These are phyloP conservation scores for Gossypium raimondii DNA, from an alignment of 345 rosid species.

Conservation along the genomic window DNA sequence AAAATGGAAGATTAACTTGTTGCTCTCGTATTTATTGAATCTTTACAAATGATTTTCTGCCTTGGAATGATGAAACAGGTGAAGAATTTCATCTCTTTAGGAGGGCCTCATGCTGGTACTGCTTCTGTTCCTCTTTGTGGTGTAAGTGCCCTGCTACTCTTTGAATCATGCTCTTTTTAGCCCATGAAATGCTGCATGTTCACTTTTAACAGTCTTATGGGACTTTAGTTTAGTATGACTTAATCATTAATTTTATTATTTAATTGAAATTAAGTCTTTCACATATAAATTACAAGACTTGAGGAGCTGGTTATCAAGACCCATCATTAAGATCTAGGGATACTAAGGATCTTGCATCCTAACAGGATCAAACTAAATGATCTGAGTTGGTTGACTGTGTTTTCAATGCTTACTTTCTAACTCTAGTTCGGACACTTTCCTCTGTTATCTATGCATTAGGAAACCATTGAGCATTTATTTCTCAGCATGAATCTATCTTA, in stretches of 20 bases:
- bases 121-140: slow-evolving; percentile 96
- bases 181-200: too few relatives aligned
- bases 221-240: neutral
- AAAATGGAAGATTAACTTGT: neutral
- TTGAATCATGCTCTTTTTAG: too few relatives aligned
- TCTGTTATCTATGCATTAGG: neutral
- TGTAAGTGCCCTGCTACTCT: slow-evolving; percentile 44
- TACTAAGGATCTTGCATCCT: neutral
- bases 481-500: neutral
- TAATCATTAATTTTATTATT: neutral
- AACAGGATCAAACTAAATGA: neutral
- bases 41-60: slow-evolving; percentile 7
- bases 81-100: slow-evolving; percentile 74
- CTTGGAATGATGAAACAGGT: slow-evolving; percentile 44
- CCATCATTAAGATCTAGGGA: neutral
- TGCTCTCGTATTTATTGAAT: neutral
- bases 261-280: neutral
- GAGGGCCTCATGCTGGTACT: slow-evolving; percentile 96
- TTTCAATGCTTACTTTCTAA: neutral
- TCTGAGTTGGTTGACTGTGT: neutral
- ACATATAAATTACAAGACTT: neutral
- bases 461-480: neutral
- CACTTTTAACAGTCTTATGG: neutral
- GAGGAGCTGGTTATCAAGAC: neutral
- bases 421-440: neutral